phyloP scores from a whole-genome alignment of 2,329 filamentous ascomycete species.

The Penicillium palitans region DNA sequence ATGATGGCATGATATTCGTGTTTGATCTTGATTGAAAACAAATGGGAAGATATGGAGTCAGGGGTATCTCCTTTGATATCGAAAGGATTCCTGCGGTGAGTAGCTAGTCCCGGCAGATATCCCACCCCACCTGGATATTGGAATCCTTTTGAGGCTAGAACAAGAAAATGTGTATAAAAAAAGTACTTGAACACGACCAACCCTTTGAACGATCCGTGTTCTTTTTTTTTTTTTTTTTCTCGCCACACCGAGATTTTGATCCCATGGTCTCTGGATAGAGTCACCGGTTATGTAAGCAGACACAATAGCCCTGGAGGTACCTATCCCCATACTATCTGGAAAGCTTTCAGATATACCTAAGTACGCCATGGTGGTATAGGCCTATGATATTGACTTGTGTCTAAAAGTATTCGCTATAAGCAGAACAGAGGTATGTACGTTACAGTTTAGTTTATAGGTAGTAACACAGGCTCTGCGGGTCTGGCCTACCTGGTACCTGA shows the following conservation, averaged over 20 bases:
- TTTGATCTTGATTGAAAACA: not conserved
- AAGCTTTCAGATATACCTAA: not conserved
- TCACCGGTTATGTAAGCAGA: constrained; percentile 17
- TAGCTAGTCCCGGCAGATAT: not conserved
- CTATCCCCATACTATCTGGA: not conserved
- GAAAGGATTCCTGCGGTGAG: constrained; percentile 1
- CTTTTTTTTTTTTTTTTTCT: constrained; percentile 4
- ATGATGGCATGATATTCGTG: constrained; percentile 18
- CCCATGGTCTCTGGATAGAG: constrained; percentile 14
- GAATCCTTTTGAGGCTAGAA: not conserved
- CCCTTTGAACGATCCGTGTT: not conserved
- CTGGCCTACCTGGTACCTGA: not conserved
- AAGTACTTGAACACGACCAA: not conserved
- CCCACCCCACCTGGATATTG: not conserved
- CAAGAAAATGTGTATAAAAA: not conserved
- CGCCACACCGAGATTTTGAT: constrained; percentile 23
- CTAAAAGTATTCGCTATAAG: not conserved
- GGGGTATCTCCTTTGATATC: constrained; percentile 8
- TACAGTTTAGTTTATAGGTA: not conserved
- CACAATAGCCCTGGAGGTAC: not conserved
- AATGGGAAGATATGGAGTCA: constrained; percentile 1
- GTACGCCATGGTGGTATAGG: not conserved
- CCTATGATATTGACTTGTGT: not conserved
- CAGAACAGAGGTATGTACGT: not conserved
- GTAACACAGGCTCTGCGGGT: not conserved